Evolutionary conservation across 1,284 basidiomycete species (phyloP), one percentile per base, ranked within the genome.

Genomic region (Anthracocystis walkeri): DNA sequence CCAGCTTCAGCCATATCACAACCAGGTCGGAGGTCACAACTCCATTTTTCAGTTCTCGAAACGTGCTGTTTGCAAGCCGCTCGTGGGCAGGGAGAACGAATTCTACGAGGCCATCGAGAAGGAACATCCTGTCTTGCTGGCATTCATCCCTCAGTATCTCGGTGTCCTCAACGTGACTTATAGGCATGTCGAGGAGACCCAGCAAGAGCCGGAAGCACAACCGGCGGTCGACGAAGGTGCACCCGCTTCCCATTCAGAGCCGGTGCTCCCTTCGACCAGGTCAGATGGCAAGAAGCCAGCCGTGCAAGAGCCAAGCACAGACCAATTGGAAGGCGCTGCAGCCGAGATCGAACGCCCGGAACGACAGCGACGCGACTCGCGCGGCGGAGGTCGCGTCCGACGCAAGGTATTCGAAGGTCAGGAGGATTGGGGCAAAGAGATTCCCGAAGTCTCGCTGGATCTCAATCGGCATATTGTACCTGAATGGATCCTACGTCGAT

Each of bases 141-240:
- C 90, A 3, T 99, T 95, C 84, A 96, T 98, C 60, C 96, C 96
- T 11, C 92, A 95, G 56, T 99, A 99, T 86, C 89, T 99, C 18
- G 96, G 96, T 20, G 97, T 99, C 55, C 95, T 99, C 92, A 90
- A 99, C 50, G 97, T 99, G 76, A 97, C 92, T 65, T 99, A 98
- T 83, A 68, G 80, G 12, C 81, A 78, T 31, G 76, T 79, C 7
- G 69, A 78, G 4, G 44, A 49, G 25, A 55, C 52, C 8, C 58
- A 71, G 38, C 61, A 58, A 6, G 58, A 57, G 0, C 23, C 40
- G 10, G 35, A 59, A 3, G 49, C 27, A 14, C 42, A 54, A 7
- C 31, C 49, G 2, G 44, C 33, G 0, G 31, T 46, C 6, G 59
- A 42, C 7, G 38, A 50, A 2, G 41, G 35, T 7, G 57, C 27